Conservation (phyloP, 345 rosid species). For the Hibiscus tridactylites region DNA sequence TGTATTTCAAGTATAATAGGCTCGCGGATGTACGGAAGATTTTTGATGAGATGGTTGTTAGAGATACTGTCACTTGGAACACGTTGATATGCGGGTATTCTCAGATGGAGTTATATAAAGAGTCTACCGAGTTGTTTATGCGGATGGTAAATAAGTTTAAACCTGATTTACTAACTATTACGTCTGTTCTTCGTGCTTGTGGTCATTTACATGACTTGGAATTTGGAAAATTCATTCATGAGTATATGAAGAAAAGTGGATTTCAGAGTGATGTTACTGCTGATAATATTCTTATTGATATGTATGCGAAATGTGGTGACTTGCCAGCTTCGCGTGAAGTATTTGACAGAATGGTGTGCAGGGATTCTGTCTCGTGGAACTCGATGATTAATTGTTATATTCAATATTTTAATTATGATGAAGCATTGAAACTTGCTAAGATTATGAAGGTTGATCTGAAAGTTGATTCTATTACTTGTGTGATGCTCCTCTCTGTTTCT, state of each 20-base stretch:
- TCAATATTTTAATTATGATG: slow-evolving; percentile 26
- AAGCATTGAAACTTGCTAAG: slow-evolving; percentile 44
- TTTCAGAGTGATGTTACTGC: slow-evolving; percentile 29
- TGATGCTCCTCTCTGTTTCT: slow-evolving; percentile 37
- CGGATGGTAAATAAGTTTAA: slow-evolving; percentile 31
- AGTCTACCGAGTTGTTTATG: slow-evolving; percentile 34
- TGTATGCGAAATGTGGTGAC: slow-evolving; percentile 52
- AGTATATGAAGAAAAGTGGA: slow-evolving; percentile 31
- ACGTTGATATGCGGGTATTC: slow-evolving; percentile 53
- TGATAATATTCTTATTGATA: slow-evolving; percentile 44
- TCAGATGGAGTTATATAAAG: slow-evolving; percentile 34
- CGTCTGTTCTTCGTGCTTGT: slow-evolving; percentile 53
- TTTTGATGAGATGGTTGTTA: slow-evolving; percentile 42
- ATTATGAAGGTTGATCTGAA: slow-evolving; percentile 26
- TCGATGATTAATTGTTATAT: slow-evolving; percentile 44
- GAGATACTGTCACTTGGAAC: slow-evolving; percentile 55
- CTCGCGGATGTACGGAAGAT: slow-evolving; percentile 31
- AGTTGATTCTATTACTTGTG: slow-evolving; percentile 45
- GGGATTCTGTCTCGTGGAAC: slow-evolving; percentile 60
- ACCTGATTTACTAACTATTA: slow-evolving; percentile 46
- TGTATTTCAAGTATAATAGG: slow-evolving; percentile 49
- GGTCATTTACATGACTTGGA: slow-evolving; percentile 33
- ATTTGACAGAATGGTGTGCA: slow-evolving; percentile 34
- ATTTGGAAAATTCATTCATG: slow-evolving; percentile 39
- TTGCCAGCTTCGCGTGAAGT: slow-evolving; percentile 35